phyloP scores from a whole-genome alignment of 1,139 yeast genomes.

The Pichia sp. region DNA sequence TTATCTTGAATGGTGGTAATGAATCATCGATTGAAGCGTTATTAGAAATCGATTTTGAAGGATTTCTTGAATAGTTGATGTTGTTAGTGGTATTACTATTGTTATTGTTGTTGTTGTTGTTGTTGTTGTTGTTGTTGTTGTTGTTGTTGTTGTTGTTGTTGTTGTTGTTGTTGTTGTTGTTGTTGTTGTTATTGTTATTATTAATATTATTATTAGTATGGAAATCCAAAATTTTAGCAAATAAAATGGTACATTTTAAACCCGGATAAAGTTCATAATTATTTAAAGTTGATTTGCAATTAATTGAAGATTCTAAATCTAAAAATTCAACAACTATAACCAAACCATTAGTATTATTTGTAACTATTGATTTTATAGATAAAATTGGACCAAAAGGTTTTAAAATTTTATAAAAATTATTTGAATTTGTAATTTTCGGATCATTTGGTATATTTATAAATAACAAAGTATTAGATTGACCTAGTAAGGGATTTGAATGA shows the following conservation, averaged over 20 bases:
- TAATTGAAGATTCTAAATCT: conserved; percentile 66
- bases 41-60: conserved; percentile 3
- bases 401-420: conserved; percentile 27
- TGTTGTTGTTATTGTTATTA: neutral
- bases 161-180: neutral
- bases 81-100: conserved; percentile 1
- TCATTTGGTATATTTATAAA: conserved; percentile 65
- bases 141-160: too few relatives aligned
- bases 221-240: conserved; percentile 50
- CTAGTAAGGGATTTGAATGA: conserved; percentile 60
- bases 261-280: conserved; percentile 82
- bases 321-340: conserved; percentile 70
- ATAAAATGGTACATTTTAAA: conserved; percentile 54
- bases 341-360: conserved; percentile 29
- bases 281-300: conserved; percentile 67
- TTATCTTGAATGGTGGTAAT: conserved; percentile 9
- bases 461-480: conserved; percentile 72
- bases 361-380: conserved; percentile 50
- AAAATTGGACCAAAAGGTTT: conserved; percentile 48
- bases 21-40: conserved; percentile 5
- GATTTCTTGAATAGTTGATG: conserved; percentile 10
- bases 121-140: conserved; percentile 5
- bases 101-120: neutral
- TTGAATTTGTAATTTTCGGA: conserved; percentile 23
- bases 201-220: neutral